Percentiles rank a stretch among this genome's conserved stretches.
phyloP scores from a whole-genome alignment of 495 filamentous ascomycete genomes.

The Aspergillus panamensis region DNA sequence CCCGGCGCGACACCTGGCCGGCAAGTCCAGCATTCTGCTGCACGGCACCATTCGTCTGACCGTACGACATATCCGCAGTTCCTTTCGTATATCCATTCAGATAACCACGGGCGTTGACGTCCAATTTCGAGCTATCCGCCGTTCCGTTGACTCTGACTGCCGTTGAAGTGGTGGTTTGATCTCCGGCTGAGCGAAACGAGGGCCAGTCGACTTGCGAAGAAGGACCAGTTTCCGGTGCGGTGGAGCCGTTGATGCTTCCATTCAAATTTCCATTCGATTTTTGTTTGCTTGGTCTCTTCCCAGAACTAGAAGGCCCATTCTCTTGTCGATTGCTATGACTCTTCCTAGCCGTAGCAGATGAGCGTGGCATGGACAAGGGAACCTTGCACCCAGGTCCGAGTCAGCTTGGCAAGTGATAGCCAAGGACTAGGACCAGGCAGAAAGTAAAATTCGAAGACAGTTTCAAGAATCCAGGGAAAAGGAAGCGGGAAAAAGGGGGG shows the following conservation, averaged over 20 bases:
- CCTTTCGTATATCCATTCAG: slow-evolving; percentile 42
- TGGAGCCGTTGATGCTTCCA: slow-evolving; percentile 50
- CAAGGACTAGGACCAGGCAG: slow-evolving; percentile 52
- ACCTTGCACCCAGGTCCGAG: slow-evolving; percentile 49
- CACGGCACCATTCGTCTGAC: slow-evolving; percentile 35
- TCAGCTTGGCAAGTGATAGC: slow-evolving; percentile 52
- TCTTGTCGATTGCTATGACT: slow-evolving; percentile 74
- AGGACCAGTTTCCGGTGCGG: slow-evolving; percentile 37
- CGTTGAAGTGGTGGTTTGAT: slow-evolving; percentile 35
- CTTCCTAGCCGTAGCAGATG: slow-evolving; percentile 61
- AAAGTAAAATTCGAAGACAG: slow-evolving; percentile 24
- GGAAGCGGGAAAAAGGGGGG: slow-evolving; percentile 8
- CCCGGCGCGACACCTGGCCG: slow-evolving; percentile 33
- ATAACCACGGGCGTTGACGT: slow-evolving; percentile 36
- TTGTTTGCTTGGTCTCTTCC: slow-evolving; percentile 73
- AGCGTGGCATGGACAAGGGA: slow-evolving; percentile 67
- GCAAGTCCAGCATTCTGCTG: slow-evolving; percentile 35
- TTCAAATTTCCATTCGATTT: slow-evolving; percentile 61
- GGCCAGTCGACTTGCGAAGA: slow-evolving; percentile 45
- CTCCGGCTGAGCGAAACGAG: slow-evolving; percentile 40
- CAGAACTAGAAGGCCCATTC: slow-evolving; percentile 79
- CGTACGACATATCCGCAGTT: slow-evolving; percentile 39
- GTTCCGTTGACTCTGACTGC: slow-evolving; percentile 31
- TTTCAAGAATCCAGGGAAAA: slow-evolving; percentile 18
- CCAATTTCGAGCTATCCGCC: slow-evolving; percentile 33